Base-by-base conservation (phyloP, 2,329 filamentous ascomycete genomes). In the Thermothelomyces thermophilus region DNA sequence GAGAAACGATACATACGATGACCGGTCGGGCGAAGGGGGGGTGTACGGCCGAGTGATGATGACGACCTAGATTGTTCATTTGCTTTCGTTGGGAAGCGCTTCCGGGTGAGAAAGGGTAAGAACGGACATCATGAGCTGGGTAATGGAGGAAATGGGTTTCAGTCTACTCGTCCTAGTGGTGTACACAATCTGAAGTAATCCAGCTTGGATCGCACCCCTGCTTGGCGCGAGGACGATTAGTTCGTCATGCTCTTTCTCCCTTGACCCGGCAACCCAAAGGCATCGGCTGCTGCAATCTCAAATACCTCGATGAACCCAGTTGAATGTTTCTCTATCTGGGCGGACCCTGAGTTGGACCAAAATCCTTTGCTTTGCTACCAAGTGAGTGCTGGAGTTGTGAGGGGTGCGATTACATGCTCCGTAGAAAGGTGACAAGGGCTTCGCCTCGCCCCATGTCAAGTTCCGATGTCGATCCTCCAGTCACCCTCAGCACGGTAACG, bases 11-110 rank as follows among this genome's bases (percentile, higher is more conserved):
- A 43, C 39, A 54, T 42, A 56, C 45, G 49, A 54, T 19, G 50
- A 47, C 42, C 40, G 46, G 41, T 42, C 36, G 31, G 43, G 35
- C 39, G 39, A 11, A 36, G 39, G 24, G 33, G 39, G 24, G 16
- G 17, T 37, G 45, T 22, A 54, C 50, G 48, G 50, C 45, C 28
- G 50, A 41, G 52, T 50, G 52, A 53, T 57, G 50, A 53, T 51
- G 45, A 57, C 36, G 50, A 57, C 50, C 20, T 46, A 45, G 39
- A 48, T 50, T 52, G 47, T 35, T 3, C 14, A n/a, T 40, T 49
- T 42, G 24, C 34, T 44, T 30, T n/a, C 28, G 7, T 19, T 35
- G 22, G 30, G 34, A 30, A 24, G 16, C 40, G 41, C n/a, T 41
- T 10, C 17, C 42, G 36, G 48, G 30, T 24, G 26, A 19, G 16